phyloP scores from a whole-genome alignment of 768 basidiomycete species.

The Suillus subalutaceus region DNA sequence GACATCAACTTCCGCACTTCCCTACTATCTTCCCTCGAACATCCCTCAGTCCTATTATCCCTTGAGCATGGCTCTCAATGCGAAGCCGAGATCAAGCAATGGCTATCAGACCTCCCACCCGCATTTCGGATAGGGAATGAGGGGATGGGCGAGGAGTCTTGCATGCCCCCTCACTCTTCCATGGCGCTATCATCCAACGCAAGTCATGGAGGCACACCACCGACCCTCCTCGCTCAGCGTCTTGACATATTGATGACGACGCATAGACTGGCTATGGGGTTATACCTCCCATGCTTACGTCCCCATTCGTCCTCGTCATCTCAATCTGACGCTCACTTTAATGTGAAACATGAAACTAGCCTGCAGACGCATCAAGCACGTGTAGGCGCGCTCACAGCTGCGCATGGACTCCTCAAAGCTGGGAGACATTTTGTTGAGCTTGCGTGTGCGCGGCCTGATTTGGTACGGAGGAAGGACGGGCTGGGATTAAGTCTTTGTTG shows the following conservation, averaged over 20 bases:
- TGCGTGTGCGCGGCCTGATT: constrained; percentile 3
- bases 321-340: constrained; percentile 21
- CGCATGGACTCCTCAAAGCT: constrained; percentile 39
- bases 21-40: background rate
- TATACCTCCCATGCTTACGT: constrained; percentile 69
- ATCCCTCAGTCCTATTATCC: constrained; percentile 36
- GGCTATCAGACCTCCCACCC: constrained; percentile 54
- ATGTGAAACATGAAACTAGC: constrained; percentile 14
- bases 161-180: background rate
- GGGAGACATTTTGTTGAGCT: background rate
- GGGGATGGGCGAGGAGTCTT: background rate
- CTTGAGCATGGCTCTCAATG: constrained; percentile 64
- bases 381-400: constrained; percentile 63
- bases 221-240: constrained; percentile 50
- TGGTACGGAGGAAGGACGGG: constrained; percentile 4
- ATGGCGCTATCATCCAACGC: constrained; percentile 13
- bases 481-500: constrained; percentile 6
- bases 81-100: constrained; percentile 58
- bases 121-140: constrained; percentile 48
- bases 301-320: constrained; percentile 16
- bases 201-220: constrained; percentile 28
- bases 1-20: constrained; percentile 42
- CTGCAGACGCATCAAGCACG: constrained; percentile 50
- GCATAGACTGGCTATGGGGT: constrained; percentile 61
- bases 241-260: constrained; percentile 65